A percentile compares a stretch with the other conserved stretches of the same genome.
Conservation (phyloP, 371 early-diverging fungal species). For the Smittium culicis region DNA sequence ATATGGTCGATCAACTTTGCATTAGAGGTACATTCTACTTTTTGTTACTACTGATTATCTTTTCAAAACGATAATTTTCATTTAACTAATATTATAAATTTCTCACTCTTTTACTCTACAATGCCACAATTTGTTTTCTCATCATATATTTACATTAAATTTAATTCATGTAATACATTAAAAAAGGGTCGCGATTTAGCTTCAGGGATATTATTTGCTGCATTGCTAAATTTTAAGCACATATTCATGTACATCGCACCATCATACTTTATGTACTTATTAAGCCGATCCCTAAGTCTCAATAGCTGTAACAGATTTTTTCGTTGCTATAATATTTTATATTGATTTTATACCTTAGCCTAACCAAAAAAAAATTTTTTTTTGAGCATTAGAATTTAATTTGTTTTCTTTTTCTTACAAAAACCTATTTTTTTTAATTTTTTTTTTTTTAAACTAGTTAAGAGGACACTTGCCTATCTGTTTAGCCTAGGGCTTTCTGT, state of each 20-base stretch:
- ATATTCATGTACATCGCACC: constrained; percentile 91
- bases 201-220: constrained; percentile 72
- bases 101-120: too few species aligned
- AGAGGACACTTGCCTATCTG: constrained; percentile 9
- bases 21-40: constrained; percentile 44
- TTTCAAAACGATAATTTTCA: too few species aligned
- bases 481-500: constrained; percentile 47
- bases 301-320: constrained; percentile 7
- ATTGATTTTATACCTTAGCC: neutral
- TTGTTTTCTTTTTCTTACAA: too few species aligned
- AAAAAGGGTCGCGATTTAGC: constrained; percentile 26
- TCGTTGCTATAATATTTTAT: constrained; percentile 18
- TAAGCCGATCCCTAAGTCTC: constrained; percentile 49
- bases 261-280: constrained; percentile 79
- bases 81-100: too few species aligned
- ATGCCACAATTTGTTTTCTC: too few species aligned
- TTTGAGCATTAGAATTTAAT: neutral
- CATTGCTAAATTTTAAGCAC: constrained; percentile 87
- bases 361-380: neutral
- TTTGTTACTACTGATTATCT: too few species aligned
- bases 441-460: too few species aligned
- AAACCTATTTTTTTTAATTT: too few species aligned
- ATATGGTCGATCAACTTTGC: constrained; percentile 62
- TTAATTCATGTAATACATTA: neutral
- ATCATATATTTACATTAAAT: neutral